Evolutionary conservation across 2,329 filamentous ascomycete species (phyloP).

Genomic region (Sclerotinia trifoliorum): DNA sequence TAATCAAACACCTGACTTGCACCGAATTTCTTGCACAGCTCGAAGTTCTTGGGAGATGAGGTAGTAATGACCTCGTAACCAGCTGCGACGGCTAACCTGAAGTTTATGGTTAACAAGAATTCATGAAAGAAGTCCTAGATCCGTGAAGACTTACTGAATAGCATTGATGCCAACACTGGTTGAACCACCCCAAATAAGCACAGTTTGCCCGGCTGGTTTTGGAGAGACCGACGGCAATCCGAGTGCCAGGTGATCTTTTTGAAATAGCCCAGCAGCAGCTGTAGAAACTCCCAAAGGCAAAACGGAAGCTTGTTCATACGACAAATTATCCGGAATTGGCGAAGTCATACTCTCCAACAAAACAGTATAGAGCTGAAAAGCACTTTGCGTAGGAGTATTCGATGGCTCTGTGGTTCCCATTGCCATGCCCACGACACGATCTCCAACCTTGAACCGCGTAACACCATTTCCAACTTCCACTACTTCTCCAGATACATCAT

Average conservation of each 20-base stretch:
- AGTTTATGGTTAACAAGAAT: not conserved
- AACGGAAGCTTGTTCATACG: slow-evolving; percentile 38
- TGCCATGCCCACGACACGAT: slow-evolving; percentile 47
- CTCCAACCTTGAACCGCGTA: slow-evolving; percentile 49
- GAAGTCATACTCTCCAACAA: slow-evolving; percentile 28
- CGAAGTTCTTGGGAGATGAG: slow-evolving; percentile 39
- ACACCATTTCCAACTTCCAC: slow-evolving; percentile 48
- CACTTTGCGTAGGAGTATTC: slow-evolving; percentile 35
- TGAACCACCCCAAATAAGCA: slow-evolving; percentile 41
- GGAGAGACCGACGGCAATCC: slow-evolving; percentile 32
- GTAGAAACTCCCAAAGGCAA: slow-evolving; percentile 39
- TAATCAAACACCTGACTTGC: slow-evolving; percentile 47
- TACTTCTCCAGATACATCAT: slow-evolving; percentile 56
- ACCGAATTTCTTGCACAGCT: slow-evolving; percentile 43
- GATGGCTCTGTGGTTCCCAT: slow-evolving; percentile 33
- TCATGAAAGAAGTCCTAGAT: too few species aligned
- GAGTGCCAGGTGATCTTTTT: slow-evolving; percentile 31
- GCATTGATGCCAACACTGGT: slow-evolving; percentile 38
- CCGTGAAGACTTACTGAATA: slow-evolving; percentile 33
- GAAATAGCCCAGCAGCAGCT: slow-evolving; percentile 39
- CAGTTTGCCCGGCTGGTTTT: slow-evolving; percentile 38
- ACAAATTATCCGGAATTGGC: slow-evolving; percentile 36
- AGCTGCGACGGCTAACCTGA: slow-evolving; percentile 42
- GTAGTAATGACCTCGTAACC: slow-evolving; percentile 46
- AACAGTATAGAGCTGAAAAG: slow-evolving; percentile 39